Evolutionary conservation across 306 rosid species (phyloP), one percentile per base, ranked within the genome.

Genomic region (Cucurbita ficifolia): DNA sequence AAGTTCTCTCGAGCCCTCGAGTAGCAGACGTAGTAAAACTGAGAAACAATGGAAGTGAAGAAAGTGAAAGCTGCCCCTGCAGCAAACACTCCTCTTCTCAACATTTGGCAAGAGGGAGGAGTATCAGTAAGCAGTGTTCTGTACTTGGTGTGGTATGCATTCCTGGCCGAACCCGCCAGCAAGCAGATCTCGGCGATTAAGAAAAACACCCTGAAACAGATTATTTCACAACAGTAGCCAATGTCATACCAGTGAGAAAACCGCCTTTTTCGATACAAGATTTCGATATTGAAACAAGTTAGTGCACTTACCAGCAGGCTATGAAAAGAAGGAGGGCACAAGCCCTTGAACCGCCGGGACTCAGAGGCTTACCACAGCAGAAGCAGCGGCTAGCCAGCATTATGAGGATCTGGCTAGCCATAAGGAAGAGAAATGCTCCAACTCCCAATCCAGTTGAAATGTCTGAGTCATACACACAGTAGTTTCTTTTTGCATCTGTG

Each of bases 331-430:
- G 10, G 7, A 95, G 60, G 0, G 97, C 88, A 73, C 85, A 91
- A 10, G 99, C 99, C 81, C 99, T 91, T 9, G 97, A 86, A 38
- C 99, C 96, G 21, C 96, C 92, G 0, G 99, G 96, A 71, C 79
- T 88, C 75, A 95, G 86, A 72, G 99, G 78, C 82, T 91, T 89
- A 42, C 99, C 97, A 0, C 96, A 91, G 75, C 99, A 95, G 86
- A 95, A 95, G 96, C 97, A 95, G 61, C 96, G 96, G 80, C 99
- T 91, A 74, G 91, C 93, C 49, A 77, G 88, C 99, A 91, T 95
- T 79, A 95, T 80, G 59, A 88, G 42, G 76, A 84, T 58, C 82
- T 95, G 97, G 76, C 96, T 80, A 22, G 80, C 79, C 91, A 95
- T 2, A 65, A 91, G 90, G 82, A 91, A 91, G 76, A 95, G 80